Conservation (phyloP, 2,329 filamentous ascomycete species). For the Calonectria pseudoturangicola region DNA sequence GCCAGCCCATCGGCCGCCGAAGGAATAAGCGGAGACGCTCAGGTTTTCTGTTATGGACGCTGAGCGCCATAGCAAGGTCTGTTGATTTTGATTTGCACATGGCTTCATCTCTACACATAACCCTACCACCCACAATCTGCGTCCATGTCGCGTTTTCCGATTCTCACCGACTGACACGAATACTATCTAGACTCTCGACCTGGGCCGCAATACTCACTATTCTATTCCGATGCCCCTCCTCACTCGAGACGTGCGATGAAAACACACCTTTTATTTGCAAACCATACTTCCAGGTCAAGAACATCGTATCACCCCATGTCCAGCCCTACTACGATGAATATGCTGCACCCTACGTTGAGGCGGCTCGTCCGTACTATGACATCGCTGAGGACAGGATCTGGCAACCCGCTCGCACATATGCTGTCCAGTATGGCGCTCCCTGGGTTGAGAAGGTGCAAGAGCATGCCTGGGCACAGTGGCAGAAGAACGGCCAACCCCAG, state of each 20-base stretch:
- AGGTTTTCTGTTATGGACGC: constrained; percentile 61
- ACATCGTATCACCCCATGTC: constrained; percentile 81
- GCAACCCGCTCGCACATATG: constrained; percentile 79
- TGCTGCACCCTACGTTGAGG: constrained; percentile 87
- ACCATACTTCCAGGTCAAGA: constrained; percentile 83
- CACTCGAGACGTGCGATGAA: constrained; percentile 79
- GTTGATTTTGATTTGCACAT: constrained; percentile 40
- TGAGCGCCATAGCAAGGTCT: constrained; percentile 74
- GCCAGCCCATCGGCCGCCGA: constrained; percentile 53
- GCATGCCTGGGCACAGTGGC: constrained; percentile 84
- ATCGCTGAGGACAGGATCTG: constrained; percentile 78
- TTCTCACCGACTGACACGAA: constrained; percentile 31
- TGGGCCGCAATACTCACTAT: constrained; percentile 92
- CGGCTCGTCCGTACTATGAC: constrained; percentile 84
- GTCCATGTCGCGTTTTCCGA: constrained; percentile 32
- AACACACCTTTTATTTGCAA: constrained; percentile 87
- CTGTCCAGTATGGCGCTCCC: constrained; percentile 84
- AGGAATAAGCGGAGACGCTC: constrained; percentile 48
- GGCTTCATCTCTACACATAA: background rate
- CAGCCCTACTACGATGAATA: constrained; percentile 91
- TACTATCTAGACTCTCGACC: constrained; percentile 78
- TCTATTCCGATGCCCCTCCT: constrained; percentile 87
- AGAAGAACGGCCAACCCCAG: constrained; percentile 84
- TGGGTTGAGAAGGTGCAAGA: constrained; percentile 79
- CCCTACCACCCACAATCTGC: background rate